Conservation (phyloP, 75 land plant genomes). For the Azolla pinnata region DNA sequence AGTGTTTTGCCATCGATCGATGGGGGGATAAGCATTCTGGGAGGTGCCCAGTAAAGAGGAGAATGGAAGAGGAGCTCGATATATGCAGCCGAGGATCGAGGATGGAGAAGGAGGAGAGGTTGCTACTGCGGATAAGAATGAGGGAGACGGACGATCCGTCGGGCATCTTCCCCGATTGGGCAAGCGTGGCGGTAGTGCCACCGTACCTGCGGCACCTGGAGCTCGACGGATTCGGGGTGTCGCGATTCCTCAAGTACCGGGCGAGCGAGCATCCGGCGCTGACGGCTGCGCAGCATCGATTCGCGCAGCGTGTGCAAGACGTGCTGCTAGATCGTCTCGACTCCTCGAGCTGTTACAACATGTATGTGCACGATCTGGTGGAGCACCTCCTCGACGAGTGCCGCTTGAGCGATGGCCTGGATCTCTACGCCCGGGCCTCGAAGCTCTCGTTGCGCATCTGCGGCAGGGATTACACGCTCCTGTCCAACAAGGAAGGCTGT, state of each 20-base stretch:
- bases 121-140: not conserved
- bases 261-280: not conserved
- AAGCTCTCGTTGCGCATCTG: not conserved
- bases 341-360: not conserved
- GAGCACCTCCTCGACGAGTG: not conserved
- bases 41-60: not conserved
- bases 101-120: not conserved
- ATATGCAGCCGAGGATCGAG: conserved; percentile 1
- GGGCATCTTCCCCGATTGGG: not conserved
- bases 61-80: conserved; percentile 1
- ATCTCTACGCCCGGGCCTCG: not conserved
- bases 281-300: not conserved
- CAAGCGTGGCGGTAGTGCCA: not conserved
- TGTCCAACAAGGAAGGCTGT: conserved; percentile 1
- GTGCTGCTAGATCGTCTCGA: conserved; percentile 6
- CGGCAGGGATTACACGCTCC: not conserved
- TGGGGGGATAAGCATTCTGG: not conserved
- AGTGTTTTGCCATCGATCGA: not conserved
- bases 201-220: not conserved
- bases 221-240: conserved; percentile 2
- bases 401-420: conserved; percentile 1
- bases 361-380: conserved; percentile 5
- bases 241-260: conserved; percentile 1
- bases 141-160: conserved; percentile 5
- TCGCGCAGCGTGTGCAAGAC: conserved; percentile 1